Evolutionary conservation across 2,329 filamentous ascomycete genomes (phyloP).

Genomic region (Fusarium albosuccineum): DNA sequence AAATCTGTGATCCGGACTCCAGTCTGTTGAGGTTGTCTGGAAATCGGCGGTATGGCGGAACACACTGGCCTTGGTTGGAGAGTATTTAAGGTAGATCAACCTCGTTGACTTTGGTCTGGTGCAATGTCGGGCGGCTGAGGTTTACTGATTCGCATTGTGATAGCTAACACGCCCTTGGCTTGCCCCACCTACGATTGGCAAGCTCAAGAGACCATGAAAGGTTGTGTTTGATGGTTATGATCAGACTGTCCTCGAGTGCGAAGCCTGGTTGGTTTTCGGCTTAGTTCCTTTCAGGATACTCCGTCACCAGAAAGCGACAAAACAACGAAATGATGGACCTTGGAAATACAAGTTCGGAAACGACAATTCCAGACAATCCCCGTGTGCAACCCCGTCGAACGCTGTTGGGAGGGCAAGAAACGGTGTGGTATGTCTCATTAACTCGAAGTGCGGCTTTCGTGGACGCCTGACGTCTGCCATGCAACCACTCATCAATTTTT

Average conservation of each 20-base stretch:
- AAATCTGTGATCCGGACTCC: background rate
- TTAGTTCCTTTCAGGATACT: background rate
- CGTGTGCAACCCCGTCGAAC: no score
- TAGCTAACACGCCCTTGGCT: no score
- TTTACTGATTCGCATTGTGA: background rate
- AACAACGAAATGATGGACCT: background rate
- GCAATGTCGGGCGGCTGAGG: background rate
- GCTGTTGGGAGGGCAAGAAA: no score
- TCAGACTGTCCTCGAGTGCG: background rate
- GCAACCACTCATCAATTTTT: no score
- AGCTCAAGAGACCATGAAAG: background rate
- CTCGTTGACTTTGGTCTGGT: background rate
- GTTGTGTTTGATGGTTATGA: background rate
- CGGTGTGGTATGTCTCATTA: no score
- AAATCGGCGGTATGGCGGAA: background rate
- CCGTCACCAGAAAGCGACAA: background rate
- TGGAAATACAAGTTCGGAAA: background rate
- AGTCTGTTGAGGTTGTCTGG: background rate
- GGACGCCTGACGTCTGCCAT: no score
- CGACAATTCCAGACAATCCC: no score
- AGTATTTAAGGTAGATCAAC: slow-evolving; percentile 4
- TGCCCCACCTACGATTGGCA: no score
- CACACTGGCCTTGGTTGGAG: background rate
- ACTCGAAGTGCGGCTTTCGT: no score
- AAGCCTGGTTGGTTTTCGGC: background rate